Base-by-base conservation (phyloP, 495 filamentous ascomycete species). In the Tetracladium setigerum region DNA sequence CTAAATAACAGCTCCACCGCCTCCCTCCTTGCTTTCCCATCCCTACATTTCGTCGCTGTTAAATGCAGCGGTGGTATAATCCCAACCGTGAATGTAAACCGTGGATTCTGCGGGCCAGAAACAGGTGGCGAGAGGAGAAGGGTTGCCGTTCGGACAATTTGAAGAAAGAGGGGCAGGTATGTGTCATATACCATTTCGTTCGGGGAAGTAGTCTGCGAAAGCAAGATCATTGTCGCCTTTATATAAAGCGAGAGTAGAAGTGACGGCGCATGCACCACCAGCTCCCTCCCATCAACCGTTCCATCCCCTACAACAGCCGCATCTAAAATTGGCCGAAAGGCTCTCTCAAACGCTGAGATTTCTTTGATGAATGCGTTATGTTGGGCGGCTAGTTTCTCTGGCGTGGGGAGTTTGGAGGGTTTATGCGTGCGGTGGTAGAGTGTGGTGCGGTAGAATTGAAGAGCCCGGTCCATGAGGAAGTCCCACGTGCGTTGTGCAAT, bases 41-140 rank as follows among this genome's bases (percentile, higher is more conserved):
- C 67, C 9, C 72, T 60, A 48, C 72, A 78, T 22, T 62, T 60
- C 1, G 60, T 65, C 1, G 65, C 71, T 3, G 62, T 57, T 10
- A 64, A 37, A 41, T 66, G 72, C 0, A 72, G 52, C 0, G 66
- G 58, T 3, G 49, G 53, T 6, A 74, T 56, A 27, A 73, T 57
- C 12, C 66, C 64, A 16, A 66, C 49, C 15, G 67, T 65, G 87
- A 95, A 69, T 86, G 92, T 64, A 22, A 56, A 56, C 1, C 56
- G 37, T 1, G 18, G 30, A 17, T 49, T 53, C 38, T 42, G 34
- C 13, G 14, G 38, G 3, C 13, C 30, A 9, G n/a, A 17, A 10
- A 3, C 5, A 37, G 9, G 34, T 37, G 34, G 9, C 5, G 16
- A 17, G n/a, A 52, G 34, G 7, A 59, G 42, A 14, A 48, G 46